These are phyloP conservation scores for Verticillium dahliae DNA, from an alignment of 2,329 filamentous ascomycete genomes.

Conservation along the genomic window DNA sequence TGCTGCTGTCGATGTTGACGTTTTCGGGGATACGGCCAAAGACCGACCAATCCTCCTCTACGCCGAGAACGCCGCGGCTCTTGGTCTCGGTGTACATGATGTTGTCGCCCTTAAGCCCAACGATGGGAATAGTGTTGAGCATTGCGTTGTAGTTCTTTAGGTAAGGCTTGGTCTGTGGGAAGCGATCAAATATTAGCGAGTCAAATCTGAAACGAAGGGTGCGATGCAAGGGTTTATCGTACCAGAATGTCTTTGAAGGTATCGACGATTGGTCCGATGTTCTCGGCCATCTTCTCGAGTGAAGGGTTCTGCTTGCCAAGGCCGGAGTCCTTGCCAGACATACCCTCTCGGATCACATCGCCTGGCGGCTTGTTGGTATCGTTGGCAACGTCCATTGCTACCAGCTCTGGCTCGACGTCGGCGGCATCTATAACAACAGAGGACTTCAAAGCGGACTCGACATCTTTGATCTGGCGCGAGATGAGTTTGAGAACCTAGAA, in stretches of 20 bases:
- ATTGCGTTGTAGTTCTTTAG: background rate
- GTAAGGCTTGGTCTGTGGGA: background rate
- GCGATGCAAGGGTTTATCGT: background rate
- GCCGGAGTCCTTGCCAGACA: background rate
- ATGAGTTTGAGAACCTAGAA: too few species aligned
- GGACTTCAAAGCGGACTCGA: too few species aligned
- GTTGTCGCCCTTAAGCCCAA: background rate
- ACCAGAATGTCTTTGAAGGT: background rate
- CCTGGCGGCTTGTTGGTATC: too few species aligned
- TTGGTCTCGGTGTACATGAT: background rate
- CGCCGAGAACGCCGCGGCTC: background rate
- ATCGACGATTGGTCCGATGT: background rate
- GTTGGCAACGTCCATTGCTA: too few species aligned
- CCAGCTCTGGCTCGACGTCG: too few species aligned
- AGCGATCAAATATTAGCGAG: background rate
- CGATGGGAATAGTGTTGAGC: background rate
- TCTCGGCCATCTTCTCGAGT: background rate
- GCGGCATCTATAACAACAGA: too few species aligned
- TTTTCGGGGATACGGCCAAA: background rate
- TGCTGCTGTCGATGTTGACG: background rate
- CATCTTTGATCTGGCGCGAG: too few species aligned
- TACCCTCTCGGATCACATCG: too few species aligned
- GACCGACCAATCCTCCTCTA: background rate
- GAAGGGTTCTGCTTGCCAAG: background rate
- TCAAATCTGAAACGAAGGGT: background rate